Percentiles rank a stretch among this genome's conserved stretches.
Evolutionary conservation across 192 early-diverging fungal genomes (phyloP).

Genomic region (Ambispora gerdemannii): DNA sequence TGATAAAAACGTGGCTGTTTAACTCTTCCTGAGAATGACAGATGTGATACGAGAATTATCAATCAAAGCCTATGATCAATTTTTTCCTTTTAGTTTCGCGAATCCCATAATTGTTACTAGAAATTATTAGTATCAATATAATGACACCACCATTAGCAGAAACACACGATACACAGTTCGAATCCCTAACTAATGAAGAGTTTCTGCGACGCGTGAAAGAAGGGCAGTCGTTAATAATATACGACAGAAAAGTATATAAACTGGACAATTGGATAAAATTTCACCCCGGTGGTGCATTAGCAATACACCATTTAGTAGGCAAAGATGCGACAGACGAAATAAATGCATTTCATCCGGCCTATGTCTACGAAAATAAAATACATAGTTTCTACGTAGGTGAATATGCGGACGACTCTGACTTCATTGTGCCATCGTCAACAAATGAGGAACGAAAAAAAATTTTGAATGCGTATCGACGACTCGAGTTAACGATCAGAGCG

Average conservation of each 20-base stretch:
- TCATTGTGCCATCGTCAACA: constrained; percentile 30
- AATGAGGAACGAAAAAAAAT: constrained; percentile 31
- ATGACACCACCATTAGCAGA: constrained; percentile 26
- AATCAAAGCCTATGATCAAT: too few relatives aligned
- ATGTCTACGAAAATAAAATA: constrained; percentile 72
- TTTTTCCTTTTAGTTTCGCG: too few relatives aligned
- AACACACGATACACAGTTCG: not conserved
- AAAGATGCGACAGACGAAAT: constrained; percentile 92
- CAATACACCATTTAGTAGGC: constrained; percentile 82
- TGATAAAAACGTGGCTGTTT: too few relatives aligned
- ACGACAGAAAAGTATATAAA: constrained; percentile 85
- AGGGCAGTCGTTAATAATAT: constrained; percentile 84
- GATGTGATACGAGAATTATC: too few relatives aligned
- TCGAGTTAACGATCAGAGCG: constrained; percentile 62
- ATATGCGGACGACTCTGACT: constrained; percentile 35
- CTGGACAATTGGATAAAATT: constrained; percentile 73
- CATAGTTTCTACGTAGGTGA: constrained; percentile 80
- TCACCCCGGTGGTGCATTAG: constrained; percentile 93
- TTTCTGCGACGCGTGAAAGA: constrained; percentile 39
- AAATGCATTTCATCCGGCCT: constrained; percentile 76
- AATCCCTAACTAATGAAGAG: constrained; percentile 37
- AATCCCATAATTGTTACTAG: too few relatives aligned
- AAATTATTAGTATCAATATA: too few relatives aligned
- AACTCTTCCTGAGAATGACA: too few relatives aligned
- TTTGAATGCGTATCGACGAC: constrained; percentile 51